Evolutionary conservation across 345 rosid species (phyloP).

Genomic region (Limnanthes douglasii): DNA sequence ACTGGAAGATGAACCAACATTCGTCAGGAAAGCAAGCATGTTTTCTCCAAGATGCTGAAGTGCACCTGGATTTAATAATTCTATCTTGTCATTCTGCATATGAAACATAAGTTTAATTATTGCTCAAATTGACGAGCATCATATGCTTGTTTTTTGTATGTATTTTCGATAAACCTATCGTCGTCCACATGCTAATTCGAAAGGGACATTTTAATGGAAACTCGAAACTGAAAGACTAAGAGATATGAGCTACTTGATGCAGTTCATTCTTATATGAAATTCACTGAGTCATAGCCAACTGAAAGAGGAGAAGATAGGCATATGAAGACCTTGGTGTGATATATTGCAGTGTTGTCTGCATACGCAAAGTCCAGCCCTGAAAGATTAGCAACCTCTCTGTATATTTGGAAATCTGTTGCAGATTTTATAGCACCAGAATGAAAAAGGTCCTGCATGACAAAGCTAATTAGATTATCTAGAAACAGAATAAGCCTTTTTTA

Average conservation of each 20-base stretch:
- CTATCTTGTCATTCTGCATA: constrained; percentile 82
- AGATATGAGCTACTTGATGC: background rate
- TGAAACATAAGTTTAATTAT: constrained; percentile 5
- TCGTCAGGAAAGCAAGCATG: constrained; percentile 84
- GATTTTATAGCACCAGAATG: constrained; percentile 66
- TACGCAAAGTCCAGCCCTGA: constrained; percentile 96
- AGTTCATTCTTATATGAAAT: background rate
- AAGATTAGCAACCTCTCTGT: constrained; percentile 80
- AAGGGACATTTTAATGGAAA: too few species aligned
- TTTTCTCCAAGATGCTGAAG: constrained; percentile 98
- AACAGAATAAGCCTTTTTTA: background rate
- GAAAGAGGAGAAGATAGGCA: background rate
- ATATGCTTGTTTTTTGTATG: background rate
- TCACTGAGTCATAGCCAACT: constrained; percentile 2
- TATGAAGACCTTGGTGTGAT: constrained; percentile 76
- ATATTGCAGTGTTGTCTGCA: constrained; percentile 68
- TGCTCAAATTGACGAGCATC: constrained; percentile 3
- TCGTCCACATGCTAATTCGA: too few species aligned
- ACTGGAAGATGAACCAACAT: constrained; percentile 41
- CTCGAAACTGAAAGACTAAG: too few species aligned
- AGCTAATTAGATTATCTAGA: constrained; percentile 7
- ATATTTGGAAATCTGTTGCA: constrained; percentile 88
- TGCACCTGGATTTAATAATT: constrained; percentile 78
- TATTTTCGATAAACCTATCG: too few species aligned
- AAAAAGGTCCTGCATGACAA: constrained; percentile 66